phyloP scores from a whole-genome alignment of 768 basidiomycete genomes.

The Boletus tylopilopsis region DNA sequence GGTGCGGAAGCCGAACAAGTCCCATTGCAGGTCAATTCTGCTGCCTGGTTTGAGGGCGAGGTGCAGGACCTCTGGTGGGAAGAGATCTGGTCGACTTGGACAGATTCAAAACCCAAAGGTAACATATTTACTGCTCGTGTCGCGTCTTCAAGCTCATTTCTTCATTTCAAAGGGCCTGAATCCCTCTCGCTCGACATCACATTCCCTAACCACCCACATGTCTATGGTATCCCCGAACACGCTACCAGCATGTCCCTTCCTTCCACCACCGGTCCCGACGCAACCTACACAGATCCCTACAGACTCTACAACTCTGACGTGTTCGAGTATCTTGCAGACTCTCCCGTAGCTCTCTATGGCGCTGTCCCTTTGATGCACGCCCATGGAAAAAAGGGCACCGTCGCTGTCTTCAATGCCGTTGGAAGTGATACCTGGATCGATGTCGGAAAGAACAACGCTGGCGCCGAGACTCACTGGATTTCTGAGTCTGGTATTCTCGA shows the following conservation, averaged over 20 bases:
- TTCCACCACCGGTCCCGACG: slow-evolving; percentile 74
- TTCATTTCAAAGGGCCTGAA: slow-evolving; percentile 75
- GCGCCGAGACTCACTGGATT: slow-evolving; percentile 93
- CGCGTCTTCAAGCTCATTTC: not conserved
- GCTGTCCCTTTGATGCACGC: slow-evolving; percentile 93
- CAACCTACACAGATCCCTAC: slow-evolving; percentile 85
- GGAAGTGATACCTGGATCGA: slow-evolving; percentile 96
- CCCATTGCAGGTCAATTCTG: slow-evolving; percentile 49
- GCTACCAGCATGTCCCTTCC: slow-evolving; percentile 89
- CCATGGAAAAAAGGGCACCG: slow-evolving; percentile 81
- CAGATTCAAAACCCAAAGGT: slow-evolving; percentile 96
- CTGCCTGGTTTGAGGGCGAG: slow-evolving; percentile 88
- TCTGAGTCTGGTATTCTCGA: slow-evolving; percentile 97
- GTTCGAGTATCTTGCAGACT: slow-evolving; percentile 89
- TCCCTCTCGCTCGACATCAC: slow-evolving; percentile 88
- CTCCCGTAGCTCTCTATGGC: slow-evolving; percentile 82
- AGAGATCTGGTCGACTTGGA: slow-evolving; percentile 83
- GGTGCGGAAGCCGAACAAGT: slow-evolving; percentile 47
- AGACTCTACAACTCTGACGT: slow-evolving; percentile 94
- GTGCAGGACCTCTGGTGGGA: slow-evolving; percentile 85
- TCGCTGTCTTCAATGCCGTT: slow-evolving; percentile 84
- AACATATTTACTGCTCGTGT: slow-evolving; percentile 10
- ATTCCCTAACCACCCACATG: slow-evolving; percentile 87
- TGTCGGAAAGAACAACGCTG: slow-evolving; percentile 53
- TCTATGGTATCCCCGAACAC: slow-evolving; percentile 97